A percentile compares a stretch with the other conserved stretches of the same genome.
Conservation (phyloP, 2,329 filamentous ascomycete genomes). For the Microdochium nivale region DNA sequence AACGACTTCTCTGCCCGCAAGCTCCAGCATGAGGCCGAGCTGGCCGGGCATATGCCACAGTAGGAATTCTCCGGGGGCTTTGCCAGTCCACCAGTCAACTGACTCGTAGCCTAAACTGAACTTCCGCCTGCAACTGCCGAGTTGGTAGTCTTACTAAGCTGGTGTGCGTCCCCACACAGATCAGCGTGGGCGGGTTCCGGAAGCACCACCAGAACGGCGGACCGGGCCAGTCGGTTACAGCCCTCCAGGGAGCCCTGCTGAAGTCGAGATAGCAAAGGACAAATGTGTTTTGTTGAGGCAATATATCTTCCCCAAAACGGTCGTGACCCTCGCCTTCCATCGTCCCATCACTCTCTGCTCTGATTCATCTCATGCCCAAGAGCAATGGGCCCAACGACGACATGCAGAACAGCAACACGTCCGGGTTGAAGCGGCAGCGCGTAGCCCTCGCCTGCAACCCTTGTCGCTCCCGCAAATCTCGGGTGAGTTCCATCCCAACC, state of each 20-base stretch:
- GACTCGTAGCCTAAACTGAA: neutral
- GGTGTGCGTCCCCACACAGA: neutral
- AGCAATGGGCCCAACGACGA: neutral
- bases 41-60: constrained; percentile 16
- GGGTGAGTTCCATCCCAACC: neutral
- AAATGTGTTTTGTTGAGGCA: neutral
- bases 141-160: neutral
- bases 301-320: neutral
- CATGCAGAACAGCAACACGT: neutral
- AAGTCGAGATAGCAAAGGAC: neutral
- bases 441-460: neutral
- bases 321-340: neutral
- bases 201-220: neutral
- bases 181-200: neutral
- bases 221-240: neutral
- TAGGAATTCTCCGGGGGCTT: constrained; percentile 44
- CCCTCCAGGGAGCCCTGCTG: neutral
- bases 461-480: constrained; percentile 1
- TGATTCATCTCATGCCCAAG: neutral
- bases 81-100: constrained; percentile 18
- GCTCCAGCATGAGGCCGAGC: constrained; percentile 34
- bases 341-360: neutral
- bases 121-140: neutral
- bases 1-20: constrained; percentile 47
- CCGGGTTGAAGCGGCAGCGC: neutral